Percentiles rank a stretch among this genome's conserved stretches.
phyloP scores from a whole-genome alignment of 2,329 filamentous ascomycete species.

The Curvularia hawaiiensis region DNA sequence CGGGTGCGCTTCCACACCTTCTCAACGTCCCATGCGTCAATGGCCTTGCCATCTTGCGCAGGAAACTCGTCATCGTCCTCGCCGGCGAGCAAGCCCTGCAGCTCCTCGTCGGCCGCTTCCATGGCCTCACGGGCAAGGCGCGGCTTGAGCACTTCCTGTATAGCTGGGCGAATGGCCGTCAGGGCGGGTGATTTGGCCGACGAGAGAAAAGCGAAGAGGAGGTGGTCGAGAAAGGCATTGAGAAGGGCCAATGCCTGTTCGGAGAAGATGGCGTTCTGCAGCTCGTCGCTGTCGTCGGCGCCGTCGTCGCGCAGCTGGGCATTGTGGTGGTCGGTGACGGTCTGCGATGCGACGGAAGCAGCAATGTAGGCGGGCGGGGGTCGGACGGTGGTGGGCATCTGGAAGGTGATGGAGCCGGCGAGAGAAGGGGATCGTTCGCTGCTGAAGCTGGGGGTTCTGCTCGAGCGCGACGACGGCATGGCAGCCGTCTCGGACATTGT shows the following conservation, averaged over 20 bases:
- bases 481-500: conserved; percentile 43
- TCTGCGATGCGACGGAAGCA: conserved; percentile 83
- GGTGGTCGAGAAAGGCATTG: conserved; percentile 91
- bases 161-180: conserved; percentile 75
- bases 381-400: conserved; percentile 71
- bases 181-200: conserved; percentile 79
- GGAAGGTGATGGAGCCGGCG: conserved; percentile 55
- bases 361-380: conserved; percentile 89
- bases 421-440: conserved; percentile 69
- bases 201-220: conserved; percentile 89
- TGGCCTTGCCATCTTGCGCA: conserved; percentile 30
- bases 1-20: conserved; percentile 92
- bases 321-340: conserved; percentile 87
- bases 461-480: conserved; percentile 45
- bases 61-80: conserved; percentile 59
- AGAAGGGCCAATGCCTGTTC: conserved; percentile 74
- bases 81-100: conserved; percentile 86
- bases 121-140: conserved; percentile 87
- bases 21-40: conserved; percentile 83
- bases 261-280: conserved; percentile 74
- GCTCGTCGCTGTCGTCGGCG: conserved; percentile 64
- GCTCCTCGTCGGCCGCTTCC: conserved; percentile 80
- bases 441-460: conserved; percentile 62
- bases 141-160: conserved; percentile 85
- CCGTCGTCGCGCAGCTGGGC: conserved; percentile 72